Conservation (phyloP, 768 basidiomycete genomes). For the Termitomyces sp. region DNA sequence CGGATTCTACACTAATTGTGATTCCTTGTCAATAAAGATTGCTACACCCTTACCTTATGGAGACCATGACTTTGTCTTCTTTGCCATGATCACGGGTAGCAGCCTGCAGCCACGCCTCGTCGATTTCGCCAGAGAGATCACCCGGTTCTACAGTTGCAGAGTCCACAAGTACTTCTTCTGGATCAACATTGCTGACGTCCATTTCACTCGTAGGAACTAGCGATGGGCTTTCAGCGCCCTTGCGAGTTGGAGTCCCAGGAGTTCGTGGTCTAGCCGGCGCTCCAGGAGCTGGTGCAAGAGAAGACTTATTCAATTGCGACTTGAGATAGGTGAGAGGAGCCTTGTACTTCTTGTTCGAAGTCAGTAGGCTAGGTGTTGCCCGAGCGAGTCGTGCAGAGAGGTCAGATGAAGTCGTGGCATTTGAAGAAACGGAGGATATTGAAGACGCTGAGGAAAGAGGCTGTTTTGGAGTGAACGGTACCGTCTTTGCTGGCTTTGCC, state of each 20-base stretch:
- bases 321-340: constrained; percentile 36
- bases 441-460: constrained; percentile 33
- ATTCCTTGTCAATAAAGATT: constrained; percentile 8
- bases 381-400: constrained; percentile 28
- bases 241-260: constrained; percentile 46
- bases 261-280: constrained; percentile 59
- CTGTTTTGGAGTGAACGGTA: constrained; percentile 56
- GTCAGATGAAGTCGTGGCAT: constrained; percentile 24
- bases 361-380: constrained; percentile 23
- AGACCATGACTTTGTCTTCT: constrained; percentile 85
- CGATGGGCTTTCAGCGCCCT: constrained; percentile 45
- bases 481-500: constrained; percentile 35
- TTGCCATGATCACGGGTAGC: constrained; percentile 52
- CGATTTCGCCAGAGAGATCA: constrained; percentile 68
- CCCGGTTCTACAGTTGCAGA: constrained; percentile 65
- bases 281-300: constrained; percentile 46
- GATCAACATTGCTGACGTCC: constrained; percentile 73
- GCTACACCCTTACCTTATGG: constrained; percentile 55
- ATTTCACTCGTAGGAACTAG: constrained; percentile 57
- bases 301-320: constrained; percentile 23
- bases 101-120: constrained; percentile 50
- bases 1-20: constrained; percentile 47
- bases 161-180: constrained; percentile 76
- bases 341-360: constrained; percentile 65
- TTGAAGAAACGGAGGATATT: constrained; percentile 24